Percentiles rank a stretch among this genome's conserved stretches.
Evolutionary conservation across 2,329 filamentous ascomycete species (phyloP).

Genomic region (Chrysosporium queenslandicum): DNA sequence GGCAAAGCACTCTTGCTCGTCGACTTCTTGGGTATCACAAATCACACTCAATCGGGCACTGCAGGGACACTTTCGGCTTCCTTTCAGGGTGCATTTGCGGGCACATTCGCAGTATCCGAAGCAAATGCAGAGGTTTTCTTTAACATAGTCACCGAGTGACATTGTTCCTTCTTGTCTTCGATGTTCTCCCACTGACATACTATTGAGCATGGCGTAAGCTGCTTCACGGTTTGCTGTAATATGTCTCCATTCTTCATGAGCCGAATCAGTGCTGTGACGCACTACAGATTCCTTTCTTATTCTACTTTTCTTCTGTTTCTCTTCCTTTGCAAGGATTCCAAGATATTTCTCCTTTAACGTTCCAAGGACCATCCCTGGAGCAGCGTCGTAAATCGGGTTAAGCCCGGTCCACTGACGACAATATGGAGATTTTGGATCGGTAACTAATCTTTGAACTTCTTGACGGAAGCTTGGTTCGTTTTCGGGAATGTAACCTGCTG

Average conservation of each 20-base stretch:
- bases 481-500: conserved; percentile 16
- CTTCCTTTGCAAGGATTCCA: conserved; percentile 18
- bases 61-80: conserved; percentile 29
- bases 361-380: conserved; percentile 24
- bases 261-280: conserved; percentile 20
- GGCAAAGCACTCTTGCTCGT: conserved; percentile 17
- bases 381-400: conserved; percentile 24
- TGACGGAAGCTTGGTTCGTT: conserved; percentile 27
- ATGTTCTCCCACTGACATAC: conserved; percentile 28
- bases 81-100: conserved; percentile 25
- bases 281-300: conserved; percentile 16
- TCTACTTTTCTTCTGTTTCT: conserved; percentile 6
- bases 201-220: conserved; percentile 27
- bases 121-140: conserved; percentile 31
- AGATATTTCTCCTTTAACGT: conserved; percentile 32
- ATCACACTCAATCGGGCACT: conserved; percentile 27
- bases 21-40: conserved; percentile 18
- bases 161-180: conserved; percentile 23
- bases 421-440: conserved; percentile 20
- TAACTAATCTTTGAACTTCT: conserved; percentile 21
- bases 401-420: conserved; percentile 25
- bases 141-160: conserved; percentile 23
- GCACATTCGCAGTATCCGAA: conserved; percentile 27
- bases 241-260: conserved; percentile 10
- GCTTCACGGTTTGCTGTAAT: conserved; percentile 27